Conservation (phyloP, 129 eudicot genomes). For the Mikania micrantha region DNA sequence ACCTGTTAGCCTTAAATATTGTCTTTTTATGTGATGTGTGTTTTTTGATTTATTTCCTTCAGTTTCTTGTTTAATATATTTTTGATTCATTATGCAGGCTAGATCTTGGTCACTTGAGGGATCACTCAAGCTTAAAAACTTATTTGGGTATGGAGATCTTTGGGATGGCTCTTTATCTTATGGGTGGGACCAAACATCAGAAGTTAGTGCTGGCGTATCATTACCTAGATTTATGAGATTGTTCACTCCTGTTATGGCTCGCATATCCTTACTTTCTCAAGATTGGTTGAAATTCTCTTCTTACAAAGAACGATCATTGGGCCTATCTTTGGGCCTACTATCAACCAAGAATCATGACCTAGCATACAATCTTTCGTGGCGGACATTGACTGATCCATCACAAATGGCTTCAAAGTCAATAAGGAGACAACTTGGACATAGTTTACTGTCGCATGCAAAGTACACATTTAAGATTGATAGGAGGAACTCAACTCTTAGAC, state of each 20-base stretch:
- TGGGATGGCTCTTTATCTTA: constrained; percentile 81
- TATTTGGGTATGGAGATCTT: constrained; percentile 77
- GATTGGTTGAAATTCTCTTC: constrained; percentile 92
- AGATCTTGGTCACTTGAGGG: constrained; percentile 80
- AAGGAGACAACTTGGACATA: constrained; percentile 86
- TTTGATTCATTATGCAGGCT: constrained; percentile 44
- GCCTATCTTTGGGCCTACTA: constrained; percentile 65
- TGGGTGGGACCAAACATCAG: constrained; percentile 86
- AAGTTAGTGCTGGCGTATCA: constrained; percentile 64
- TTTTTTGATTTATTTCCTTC: background rate
- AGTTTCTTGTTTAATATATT: background rate
- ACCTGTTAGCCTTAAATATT: background rate
- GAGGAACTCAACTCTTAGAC: constrained; percentile 78
- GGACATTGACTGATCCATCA: constrained; percentile 62
- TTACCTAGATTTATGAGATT: constrained; percentile 59
- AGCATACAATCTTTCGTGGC: constrained; percentile 69
- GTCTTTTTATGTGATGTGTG: background rate
- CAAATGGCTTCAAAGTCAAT: constrained; percentile 57
- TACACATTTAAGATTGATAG: constrained; percentile 66
- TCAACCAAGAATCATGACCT: constrained; percentile 68
- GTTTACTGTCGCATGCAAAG: constrained; percentile 61
- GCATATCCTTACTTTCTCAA: constrained; percentile 69
- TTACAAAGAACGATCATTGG: constrained; percentile 59
- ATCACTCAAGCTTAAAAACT: constrained; percentile 62
- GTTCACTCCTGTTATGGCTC: constrained; percentile 59